These are phyloP conservation scores for Candida smagusa DNA, from an alignment of 1,139 yeast species.

Conservation along the genomic window DNA sequence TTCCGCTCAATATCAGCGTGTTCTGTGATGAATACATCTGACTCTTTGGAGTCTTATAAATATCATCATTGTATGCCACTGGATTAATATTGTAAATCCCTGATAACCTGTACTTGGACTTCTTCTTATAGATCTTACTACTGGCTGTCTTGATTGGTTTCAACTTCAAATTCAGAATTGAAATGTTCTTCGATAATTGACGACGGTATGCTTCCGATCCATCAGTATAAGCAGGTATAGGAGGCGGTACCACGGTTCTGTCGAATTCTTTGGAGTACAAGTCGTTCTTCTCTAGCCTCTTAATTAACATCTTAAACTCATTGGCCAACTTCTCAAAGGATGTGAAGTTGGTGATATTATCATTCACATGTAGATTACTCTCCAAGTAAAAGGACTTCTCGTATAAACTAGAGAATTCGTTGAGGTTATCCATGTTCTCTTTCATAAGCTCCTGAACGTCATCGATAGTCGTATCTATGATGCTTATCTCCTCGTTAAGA, in stretches of 20 bases:
- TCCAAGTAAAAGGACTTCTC: conserved; percentile 36
- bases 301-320: conserved; percentile 32
- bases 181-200: conserved; percentile 15
- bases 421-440: conserved; percentile 21
- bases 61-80: conserved; percentile 16
- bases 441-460: conserved; percentile 23
- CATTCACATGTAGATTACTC: conserved; percentile 30
- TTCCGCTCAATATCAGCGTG: conserved; percentile 7
- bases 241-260: not conserved
- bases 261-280: conserved; percentile 2
- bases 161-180: conserved; percentile 37
- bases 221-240: not conserved
- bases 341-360: conserved; percentile 39
- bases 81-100: conserved; percentile 40
- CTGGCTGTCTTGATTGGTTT: conserved; percentile 40
- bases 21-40: conserved; percentile 3
- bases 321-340: conserved; percentile 47
- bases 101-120: conserved; percentile 40
- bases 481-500: conserved; percentile 20
- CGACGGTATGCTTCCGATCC: not conserved
- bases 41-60: conserved; percentile 5
- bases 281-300: conserved; percentile 11
- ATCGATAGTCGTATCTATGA: conserved; percentile 32
- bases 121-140: conserved; percentile 33
- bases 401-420: conserved; percentile 28